Base-by-base conservation (phyloP, 139 green algal genomes). In the Coelastrella sp. region DNA sequence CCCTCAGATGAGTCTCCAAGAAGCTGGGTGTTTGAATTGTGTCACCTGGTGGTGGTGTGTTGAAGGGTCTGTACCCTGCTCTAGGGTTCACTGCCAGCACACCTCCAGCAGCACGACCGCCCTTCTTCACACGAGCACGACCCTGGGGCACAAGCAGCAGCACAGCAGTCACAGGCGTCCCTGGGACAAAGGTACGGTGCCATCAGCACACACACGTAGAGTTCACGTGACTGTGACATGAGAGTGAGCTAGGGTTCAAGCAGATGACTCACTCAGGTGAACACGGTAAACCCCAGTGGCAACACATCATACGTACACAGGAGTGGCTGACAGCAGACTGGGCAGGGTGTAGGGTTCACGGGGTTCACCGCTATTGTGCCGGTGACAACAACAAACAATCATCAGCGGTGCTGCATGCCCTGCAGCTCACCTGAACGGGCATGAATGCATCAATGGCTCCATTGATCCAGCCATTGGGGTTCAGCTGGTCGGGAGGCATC, bases 401-500 rank as follows among this genome's bases (percentile, higher is more conserved):
- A 57, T 58, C 7, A 63, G 27, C 24, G n/a, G 19, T 25, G 6
- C 25, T 57, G 11, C 10, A 65, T 14, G 19, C 20, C 10, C 7
- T 25, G 15, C 63, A 20, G 0, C 84, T 6, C 20, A 91, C 87
- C 87, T 94, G 83, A 14, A 91, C 90, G 7, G 92, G 92, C 58
- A 82, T 90, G 79, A 94, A 93, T 5, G 72, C 72, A 57, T 89
- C 66, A 73, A 97, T 81, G 83, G 82, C 74, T 0, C 85, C 95
- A 65, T 97, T 91, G 4, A 94, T 91, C n/a, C 74, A 94, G 72
- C 96, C 96, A 12, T 91, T 25, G 0, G 94, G 94, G 58, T 98
- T 98, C 12, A 98, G 92, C 91, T 97, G 93, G 85, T 98, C 96
- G 0, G 96, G 96, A 0, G 96, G 93, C 76, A 97, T 58, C 49